phyloP scores from a whole-genome alignment of 305 asterid species.

The Rubia tinctorum region DNA sequence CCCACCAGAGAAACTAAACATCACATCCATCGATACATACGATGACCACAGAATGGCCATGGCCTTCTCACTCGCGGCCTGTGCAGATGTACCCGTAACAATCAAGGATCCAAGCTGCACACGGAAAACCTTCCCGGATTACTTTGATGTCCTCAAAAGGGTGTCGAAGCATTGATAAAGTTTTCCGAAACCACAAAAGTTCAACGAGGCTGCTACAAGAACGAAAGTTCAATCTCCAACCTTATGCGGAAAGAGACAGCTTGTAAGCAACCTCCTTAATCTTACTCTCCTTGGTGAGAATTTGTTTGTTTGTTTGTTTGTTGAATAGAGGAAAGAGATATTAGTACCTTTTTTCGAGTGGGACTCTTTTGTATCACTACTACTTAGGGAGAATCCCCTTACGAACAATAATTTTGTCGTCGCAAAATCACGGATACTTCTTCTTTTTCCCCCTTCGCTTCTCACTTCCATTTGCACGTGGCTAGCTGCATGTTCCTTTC shows the following conservation, averaged over 20 bases:
- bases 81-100: constrained; percentile 91
- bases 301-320: background rate
- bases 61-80: constrained; percentile 98
- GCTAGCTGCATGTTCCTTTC: too few species aligned
- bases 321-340: background rate
- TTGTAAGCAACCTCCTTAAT: background rate
- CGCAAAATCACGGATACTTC: too few species aligned
- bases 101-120: constrained; percentile 93
- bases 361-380: background rate
- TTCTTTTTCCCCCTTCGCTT: too few species aligned
- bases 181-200: background rate
- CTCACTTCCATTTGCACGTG: too few species aligned
- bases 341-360: background rate
- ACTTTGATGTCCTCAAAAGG: constrained; percentile 72
- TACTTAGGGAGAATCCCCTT: too few species aligned
- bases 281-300: background rate
- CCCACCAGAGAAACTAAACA: constrained; percentile 84
- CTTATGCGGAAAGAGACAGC: background rate
- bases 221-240: background rate
- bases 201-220: constrained; percentile 14
- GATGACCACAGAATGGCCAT: constrained; percentile 99
- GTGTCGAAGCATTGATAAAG: constrained; percentile 54
- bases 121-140: constrained; percentile 89
- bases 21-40: constrained; percentile 83
- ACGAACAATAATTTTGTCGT: too few species aligned